Base-by-base conservation (phyloP, 179 eudicot genomes). In the Beta corolliflora region DNA sequence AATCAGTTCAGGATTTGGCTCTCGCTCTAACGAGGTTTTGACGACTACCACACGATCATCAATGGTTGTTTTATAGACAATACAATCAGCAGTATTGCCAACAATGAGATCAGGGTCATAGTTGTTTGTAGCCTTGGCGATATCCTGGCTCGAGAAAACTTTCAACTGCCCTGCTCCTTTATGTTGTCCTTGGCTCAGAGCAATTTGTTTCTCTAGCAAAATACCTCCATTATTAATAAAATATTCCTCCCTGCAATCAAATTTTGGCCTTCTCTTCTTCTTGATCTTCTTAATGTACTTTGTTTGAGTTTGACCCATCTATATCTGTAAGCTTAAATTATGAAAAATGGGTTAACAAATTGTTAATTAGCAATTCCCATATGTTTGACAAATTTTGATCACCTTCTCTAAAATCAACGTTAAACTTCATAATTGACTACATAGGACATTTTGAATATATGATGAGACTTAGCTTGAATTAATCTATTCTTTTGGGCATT, bases 151-250 rank as follows among this genome's bases (percentile, higher is more conserved):
- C 5, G 80, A 69, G 5, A 68, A 70, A 48, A 69, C 5, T 63
- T 59, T 82, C 59, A 76, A 55, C 45, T 19, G 48, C 63, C 58
- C 70, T n/a, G 48, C 54, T 45, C 59, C 76, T 48, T 19, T 69
- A 23, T 45, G 46, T 15, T 75, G 65, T 5, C 80, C 84, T 69
- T 76, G 60, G 76, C 71, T 70, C 44, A 77, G 29, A 69, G 77
- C 76, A 19, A 82, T 70, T 14, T 56, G 31, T 36, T 82, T 70
- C 41, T 77, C 80, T 23, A 82, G 67, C 70, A 82, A 77, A 71
- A 82, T 77, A 10, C 77, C 77, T 31, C 84, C 80, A 71, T 82
- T 82, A 48, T 48, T 19, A 3, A 29, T 48, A 68, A 82, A 81
- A 71, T 70, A 82, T 10, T 77, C 76, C 15, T 77, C 80, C 44